Evolutionary conservation across 306 rosid genomes (phyloP), one percentile per base, ranked within the genome.

Genomic region (Malus fusca): DNA sequence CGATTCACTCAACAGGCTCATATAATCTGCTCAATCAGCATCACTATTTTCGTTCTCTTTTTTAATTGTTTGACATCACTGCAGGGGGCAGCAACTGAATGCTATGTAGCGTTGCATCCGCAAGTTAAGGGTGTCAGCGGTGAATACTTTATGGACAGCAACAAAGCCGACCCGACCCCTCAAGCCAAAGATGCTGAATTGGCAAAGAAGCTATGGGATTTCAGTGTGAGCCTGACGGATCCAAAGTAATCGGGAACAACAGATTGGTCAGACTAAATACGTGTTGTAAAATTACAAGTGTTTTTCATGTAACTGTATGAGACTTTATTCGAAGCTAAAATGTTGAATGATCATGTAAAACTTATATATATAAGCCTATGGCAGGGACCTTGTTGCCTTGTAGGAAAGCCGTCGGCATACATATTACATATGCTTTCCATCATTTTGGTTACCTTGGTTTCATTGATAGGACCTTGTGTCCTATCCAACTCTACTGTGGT

Each of bases 41-140:
- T 55, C 52, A 72, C n/a, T 21, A 48, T 12, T 10, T n/a, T 74
- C n/a, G 13, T n/a, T 31, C 6, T 31, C 46, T 66, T 66, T 66
- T 58, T 11, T 17, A 11, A 6, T 37, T 37, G 10, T 25, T 62
- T 23, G 18, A 13, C 43, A 55, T 69, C 46, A 22, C 33, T 71
- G 51, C 68, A 85, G 88, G 86, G 86, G 79, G 86, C 88, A 4
- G 86, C 88, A 40, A 85, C 88, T 35, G 75, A 82, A 46, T 82
- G 89, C 75, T 85, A 85, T 52, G 80, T 80, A 61, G 86, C 89
- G 21, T 75, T 85, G 82, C 82, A 85, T 71, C 83, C 87, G 51
- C 79, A 77, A 69, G 80, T 80, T 0, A 52, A 82, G 72, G 85
- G 89, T 21, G 79, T 80, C n/a, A 85, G 74, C 58, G 89, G 89